Base-by-base conservation (phyloP, 2,329 filamentous ascomycete genomes). In the Teratosphaeria pseudoeucalypti region DNA sequence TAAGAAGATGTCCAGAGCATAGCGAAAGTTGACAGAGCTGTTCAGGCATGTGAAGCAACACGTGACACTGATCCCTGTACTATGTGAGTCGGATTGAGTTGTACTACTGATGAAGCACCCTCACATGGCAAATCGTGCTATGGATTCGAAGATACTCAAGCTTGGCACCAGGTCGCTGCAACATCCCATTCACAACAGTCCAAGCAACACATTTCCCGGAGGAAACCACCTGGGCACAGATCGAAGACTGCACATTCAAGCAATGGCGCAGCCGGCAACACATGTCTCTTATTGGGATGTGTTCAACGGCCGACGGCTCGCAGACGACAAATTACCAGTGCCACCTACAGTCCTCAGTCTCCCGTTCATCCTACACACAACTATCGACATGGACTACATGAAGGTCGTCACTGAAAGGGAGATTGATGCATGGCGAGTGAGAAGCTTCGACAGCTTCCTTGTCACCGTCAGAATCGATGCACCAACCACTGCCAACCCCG, bases 1-100 rank as follows among this genome's bases (percentile, higher is more conserved):
- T 81, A 12, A 71, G 78, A 54, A 70, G 76, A 62, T 82, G 80
- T 70, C 71, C 64, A 2, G 63, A 65, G 49, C 67, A 69, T 56
- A 63, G 65, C 29, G 58, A 60, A 16, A 52, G 37, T 6, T 62
- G 58, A 60, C 23, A 23, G 5, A 32, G n/a, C n/a, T 54, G 27
- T 23, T 19, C 5, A 19, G 16, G 19, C 43, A 26, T 23, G 43
- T n/a, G 43, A 6, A 49, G 19, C n/a, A 23, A 19, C 43, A 23
- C 6, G 19, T 19, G 16, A 19, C n/a, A 23, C 2, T 16, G 37
- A 39, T 39, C 37, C 3, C 1, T 39, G 37, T 11, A 32, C 37
- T 1, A 12, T 39, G 37, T 39, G 37, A 39, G 16, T 39, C 37
- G 37, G 37, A 39, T 39, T 39, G 37, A 39, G 11, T 23, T 23